Percentiles rank a stretch among this genome's conserved stretches.
Conservation (phyloP, 306 rosid species). For the Cicer judaicum region DNA sequence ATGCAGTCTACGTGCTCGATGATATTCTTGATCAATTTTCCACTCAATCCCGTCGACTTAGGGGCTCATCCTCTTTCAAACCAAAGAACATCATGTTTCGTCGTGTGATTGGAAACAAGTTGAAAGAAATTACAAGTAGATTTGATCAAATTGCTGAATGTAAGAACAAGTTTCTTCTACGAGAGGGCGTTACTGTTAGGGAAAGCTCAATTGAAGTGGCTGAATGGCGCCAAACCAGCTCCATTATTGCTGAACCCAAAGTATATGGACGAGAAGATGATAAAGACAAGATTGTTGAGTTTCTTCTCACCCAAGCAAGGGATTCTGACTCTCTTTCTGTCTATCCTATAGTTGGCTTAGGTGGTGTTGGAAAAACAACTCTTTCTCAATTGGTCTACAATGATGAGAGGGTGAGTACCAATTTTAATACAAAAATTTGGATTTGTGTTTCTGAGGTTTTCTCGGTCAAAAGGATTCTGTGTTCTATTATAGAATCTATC, state of each 20-base stretch:
- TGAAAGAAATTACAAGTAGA: neutral
- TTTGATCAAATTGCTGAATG: neutral
- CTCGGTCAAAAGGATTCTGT: neutral
- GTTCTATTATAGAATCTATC: neutral
- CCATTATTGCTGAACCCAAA: neutral
- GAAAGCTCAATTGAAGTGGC: neutral
- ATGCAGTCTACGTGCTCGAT: neutral
- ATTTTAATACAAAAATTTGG: neutral
- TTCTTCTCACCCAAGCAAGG: neutral
- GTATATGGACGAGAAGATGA: neutral
- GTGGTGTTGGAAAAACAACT: neutral
- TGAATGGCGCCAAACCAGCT: neutral
- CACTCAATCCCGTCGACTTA: neutral
- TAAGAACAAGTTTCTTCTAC: neutral
- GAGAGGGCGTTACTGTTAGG: neutral
- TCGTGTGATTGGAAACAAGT: neutral
- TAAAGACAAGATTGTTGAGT: neutral
- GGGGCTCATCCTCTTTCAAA: neutral
- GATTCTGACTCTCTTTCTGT: neutral
- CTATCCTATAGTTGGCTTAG: neutral
- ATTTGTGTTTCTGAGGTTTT: neutral
- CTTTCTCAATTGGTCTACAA: neutral
- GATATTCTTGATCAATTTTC: neutral
- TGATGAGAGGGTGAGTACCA: neutral
- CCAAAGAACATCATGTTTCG: conserved; percentile 1